Conservation (phyloP, 345 rosid genomes). For the Salix koriyanagi region DNA sequence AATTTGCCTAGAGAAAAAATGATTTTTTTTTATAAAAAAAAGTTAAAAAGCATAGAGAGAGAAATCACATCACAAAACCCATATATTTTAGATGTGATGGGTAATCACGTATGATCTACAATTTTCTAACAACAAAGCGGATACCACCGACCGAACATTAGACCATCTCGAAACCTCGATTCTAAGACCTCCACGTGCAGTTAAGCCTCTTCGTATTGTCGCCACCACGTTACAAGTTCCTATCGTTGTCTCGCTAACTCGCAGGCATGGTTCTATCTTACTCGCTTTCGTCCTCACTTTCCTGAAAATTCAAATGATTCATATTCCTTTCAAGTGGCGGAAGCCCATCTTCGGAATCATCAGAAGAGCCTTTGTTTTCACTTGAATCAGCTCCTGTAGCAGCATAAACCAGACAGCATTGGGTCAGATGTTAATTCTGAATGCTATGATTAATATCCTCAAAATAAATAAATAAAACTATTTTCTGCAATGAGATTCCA, state of each 20-base stretch:
- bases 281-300: constrained; percentile 45
- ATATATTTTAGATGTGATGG: too few relatives aligned
- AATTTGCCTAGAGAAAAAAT: too few relatives aligned
- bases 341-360: constrained; percentile 70
- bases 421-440: not conserved
- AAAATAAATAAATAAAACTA: not conserved
- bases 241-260: not conserved
- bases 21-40: too few relatives aligned
- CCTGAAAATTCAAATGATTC: constrained; percentile 60
- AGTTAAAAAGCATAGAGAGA: too few relatives aligned
- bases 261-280: not conserved
- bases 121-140: not conserved
- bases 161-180: not conserved
- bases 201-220: not conserved
- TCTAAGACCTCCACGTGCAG: not conserved
- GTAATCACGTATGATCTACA: too few relatives aligned
- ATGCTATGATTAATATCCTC: not conserved
- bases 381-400: constrained; percentile 17
- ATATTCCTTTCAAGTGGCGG: constrained; percentile 83
- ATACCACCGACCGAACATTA: not conserved
- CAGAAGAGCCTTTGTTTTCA: constrained; percentile 38
- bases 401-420: constrained; percentile 1
- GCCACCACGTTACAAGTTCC: not conserved
- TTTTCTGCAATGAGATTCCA: not conserved
- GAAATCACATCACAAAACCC: too few relatives aligned